Percentiles rank a stretch among this genome's conserved stretches.
Evolutionary conservation across 345 rosid species (phyloP).

Genomic region (Euphorbia tirucalli): DNA sequence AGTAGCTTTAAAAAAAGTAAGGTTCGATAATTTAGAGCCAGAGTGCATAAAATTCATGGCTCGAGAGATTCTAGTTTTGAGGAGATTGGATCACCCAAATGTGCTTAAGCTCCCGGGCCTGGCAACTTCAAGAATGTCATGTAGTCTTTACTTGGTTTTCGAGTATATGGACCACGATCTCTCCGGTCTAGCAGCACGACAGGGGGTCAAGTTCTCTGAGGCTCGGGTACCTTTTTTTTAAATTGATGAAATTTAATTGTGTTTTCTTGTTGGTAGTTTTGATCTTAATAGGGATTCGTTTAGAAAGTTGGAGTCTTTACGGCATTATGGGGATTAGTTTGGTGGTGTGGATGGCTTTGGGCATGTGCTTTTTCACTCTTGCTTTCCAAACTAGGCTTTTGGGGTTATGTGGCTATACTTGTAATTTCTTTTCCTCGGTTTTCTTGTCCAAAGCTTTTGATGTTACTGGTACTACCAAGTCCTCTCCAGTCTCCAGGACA

Average conservation of each 20-base stretch:
- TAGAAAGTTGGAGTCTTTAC: constrained; percentile 4
- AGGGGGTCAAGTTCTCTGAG: constrained; percentile 69
- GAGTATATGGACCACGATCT: constrained; percentile 98
- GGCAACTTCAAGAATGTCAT: constrained; percentile 85
- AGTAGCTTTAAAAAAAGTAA: constrained; percentile 89
- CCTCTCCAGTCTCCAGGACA: constrained; percentile 21
- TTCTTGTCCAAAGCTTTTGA: constrained; percentile 24
- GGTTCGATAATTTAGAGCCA: constrained; percentile 86
- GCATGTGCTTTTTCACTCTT: constrained; percentile 21
- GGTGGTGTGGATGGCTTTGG: constrained; percentile 15
- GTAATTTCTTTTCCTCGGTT: constrained; percentile 12
- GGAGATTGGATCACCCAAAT: constrained; percentile 75
- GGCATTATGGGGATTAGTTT: constrained; percentile 15
- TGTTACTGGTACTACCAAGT: constrained; percentile 19
- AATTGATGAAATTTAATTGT: not conserved
- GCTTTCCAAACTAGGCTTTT: constrained; percentile 20
- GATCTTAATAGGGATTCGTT: constrained; percentile 13
- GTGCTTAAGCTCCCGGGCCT: constrained; percentile 85
- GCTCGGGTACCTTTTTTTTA: constrained; percentile 61
- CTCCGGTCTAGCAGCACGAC: constrained; percentile 72
- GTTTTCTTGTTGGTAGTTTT: not conserved
- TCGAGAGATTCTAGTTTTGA: constrained; percentile 80
- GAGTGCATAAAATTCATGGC: constrained; percentile 98
- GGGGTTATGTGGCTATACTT: constrained; percentile 21
- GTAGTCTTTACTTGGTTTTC: constrained; percentile 81